Base-by-base conservation (phyloP, 2,329 filamentous ascomycete genomes). In the Fusarium sp. region DNA sequence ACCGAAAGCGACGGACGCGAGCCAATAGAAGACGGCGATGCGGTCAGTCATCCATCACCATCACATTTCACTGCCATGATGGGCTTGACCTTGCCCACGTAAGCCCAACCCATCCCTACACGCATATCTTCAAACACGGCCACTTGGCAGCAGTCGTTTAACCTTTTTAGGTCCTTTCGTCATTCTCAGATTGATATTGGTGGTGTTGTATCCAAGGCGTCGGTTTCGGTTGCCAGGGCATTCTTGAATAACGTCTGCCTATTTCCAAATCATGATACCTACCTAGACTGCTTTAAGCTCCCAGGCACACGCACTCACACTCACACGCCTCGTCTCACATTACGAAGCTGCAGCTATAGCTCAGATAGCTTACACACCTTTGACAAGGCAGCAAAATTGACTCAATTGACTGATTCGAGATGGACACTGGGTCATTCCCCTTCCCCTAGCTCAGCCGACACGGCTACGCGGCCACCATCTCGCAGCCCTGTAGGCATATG, bases 391-490 rank as follows among this genome's bases (percentile, higher is more conserved):
- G 61, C 59, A 66, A 45, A 38, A 65, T 59, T 67, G 35, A 29
- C 47, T 59, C 69, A 62, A 50, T 38, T 50, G 42, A 65, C 31
- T 22, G 38, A 59, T 33, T 38, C 7, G 14, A 20, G 52, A 38
- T 35, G 9, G n/a, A 38, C 33, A 33, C 47, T 52, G 16, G 58
- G 60, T 59, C 56, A 42, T 35, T 33, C 62, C 25, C 52, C 35
- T 52, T 59, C 63, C 45, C 47, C 40, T 31, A 47, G 20, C 33
- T 61, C 58, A 64, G 69, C 61, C 63, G 35, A 58, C 60, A 40
- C 72, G 69, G 72, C 29, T 70, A 67, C 63, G 45, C 69, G 72
- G 72, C 72, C 62, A 63, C 25, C 36, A 58, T 64, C 62, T 52
- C 25, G 25, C 47, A 50, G 45, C 45, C 45, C 25, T 50, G 45